Evolutionary conservation across 1,139 yeast species (phyloP).

Genomic region (Eremothecium gossypii): DNA sequence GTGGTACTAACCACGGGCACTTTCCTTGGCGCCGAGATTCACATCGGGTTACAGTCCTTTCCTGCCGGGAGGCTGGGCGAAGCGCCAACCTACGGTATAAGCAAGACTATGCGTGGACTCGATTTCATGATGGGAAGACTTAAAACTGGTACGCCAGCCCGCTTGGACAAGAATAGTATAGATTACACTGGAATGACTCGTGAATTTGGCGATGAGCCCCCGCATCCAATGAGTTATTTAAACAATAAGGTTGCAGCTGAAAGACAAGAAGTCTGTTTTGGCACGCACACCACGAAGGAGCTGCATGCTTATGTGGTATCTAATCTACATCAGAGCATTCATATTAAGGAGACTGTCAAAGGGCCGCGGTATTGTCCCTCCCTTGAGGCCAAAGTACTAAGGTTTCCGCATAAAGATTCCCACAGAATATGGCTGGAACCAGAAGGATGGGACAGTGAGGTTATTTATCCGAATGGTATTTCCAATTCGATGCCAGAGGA

Average conservation of each 20-base stretch:
- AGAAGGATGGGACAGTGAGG: conserved; percentile 78
- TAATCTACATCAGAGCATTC: conserved; percentile 76
- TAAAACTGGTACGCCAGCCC: conserved; percentile 96
- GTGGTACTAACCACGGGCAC: conserved; percentile 96
- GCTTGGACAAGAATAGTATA: conserved; percentile 65
- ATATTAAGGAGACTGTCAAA: conserved; percentile 85
- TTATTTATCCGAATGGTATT: conserved; percentile 92
- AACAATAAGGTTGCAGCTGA: conserved; percentile 55
- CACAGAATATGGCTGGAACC: conserved; percentile 96
- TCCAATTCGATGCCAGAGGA: conserved; percentile 96
- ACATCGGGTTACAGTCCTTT: conserved; percentile 66
- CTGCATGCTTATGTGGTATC: conserved; percentile 61
- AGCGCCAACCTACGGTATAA: conserved; percentile 80
- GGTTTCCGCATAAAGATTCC: conserved; percentile 64
- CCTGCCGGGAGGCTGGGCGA: conserved; percentile 97
- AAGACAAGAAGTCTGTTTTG: conserved; percentile 62
- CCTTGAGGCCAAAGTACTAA: conserved; percentile 76
- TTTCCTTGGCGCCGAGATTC: conserved; percentile 88
- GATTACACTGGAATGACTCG: conserved; percentile 49
- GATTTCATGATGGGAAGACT: conserved; percentile 83
- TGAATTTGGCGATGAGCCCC: conserved; percentile 74
- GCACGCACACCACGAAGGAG: conserved; percentile 67
- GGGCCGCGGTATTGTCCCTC: conserved; percentile 99
- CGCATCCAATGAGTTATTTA: conserved; percentile 84
- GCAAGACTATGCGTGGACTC: conserved; percentile 62